Evolutionary conservation across 208 protist species (phyloP).

Genomic region (Giardia duodenalis): DNA sequence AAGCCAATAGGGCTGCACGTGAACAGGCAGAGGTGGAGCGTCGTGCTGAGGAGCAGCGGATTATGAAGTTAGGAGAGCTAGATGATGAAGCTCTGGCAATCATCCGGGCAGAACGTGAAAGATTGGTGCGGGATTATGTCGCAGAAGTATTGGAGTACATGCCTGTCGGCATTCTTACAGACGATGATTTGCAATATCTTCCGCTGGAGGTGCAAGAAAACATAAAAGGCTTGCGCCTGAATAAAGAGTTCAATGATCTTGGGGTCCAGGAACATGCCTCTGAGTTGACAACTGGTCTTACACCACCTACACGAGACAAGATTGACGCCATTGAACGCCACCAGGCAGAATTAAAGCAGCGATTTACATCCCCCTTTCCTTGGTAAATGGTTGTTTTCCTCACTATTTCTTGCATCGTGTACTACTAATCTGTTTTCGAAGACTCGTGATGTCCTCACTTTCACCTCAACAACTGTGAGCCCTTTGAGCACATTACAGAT

Average conservation of each 20-base stretch:
- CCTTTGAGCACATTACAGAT: too few relatives aligned
- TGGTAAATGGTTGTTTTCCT: not conserved
- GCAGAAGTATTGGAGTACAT: constrained; percentile 20
- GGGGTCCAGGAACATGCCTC: not conserved
- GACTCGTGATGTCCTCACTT: too few relatives aligned
- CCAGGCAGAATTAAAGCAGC: not conserved
- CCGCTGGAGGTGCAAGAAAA: not conserved
- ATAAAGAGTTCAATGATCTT: not conserved
- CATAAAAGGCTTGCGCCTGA: not conserved
- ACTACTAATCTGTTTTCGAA: too few relatives aligned
- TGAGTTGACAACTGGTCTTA: not conserved
- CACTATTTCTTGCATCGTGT: too few relatives aligned
- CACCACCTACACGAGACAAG: not conserved
- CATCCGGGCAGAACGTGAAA: not conserved
- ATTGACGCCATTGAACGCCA: not conserved
- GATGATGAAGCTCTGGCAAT: not conserved
- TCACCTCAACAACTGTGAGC: too few relatives aligned
- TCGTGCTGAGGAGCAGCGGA: not conserved
- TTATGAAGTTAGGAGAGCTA: not conserved
- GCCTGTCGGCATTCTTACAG: not conserved
- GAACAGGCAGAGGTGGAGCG: not conserved
- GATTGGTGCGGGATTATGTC: not conserved
- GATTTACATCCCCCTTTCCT: not conserved
- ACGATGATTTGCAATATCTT: constrained; percentile 7
- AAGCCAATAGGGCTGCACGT: not conserved